Evolutionary conservation across 2,329 filamentous ascomycete genomes (phyloP).

Genomic region (Arthrinium phaeospermum): DNA sequence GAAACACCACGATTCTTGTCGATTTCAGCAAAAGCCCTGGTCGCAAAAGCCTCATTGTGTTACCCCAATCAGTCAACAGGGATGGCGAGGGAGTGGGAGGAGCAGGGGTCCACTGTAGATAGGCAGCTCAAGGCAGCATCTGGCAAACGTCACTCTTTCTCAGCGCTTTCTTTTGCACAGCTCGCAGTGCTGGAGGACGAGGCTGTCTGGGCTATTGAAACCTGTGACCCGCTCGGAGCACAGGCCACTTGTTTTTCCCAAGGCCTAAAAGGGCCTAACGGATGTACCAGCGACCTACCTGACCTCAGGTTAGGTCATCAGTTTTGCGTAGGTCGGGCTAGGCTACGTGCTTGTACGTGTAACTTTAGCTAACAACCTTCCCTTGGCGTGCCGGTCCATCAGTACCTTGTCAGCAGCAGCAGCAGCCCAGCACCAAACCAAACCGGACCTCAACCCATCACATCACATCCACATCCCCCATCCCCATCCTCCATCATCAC

Average conservation of each 20-base stretch:
- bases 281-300: conserved; percentile 1
- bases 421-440: background rate
- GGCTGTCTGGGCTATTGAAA: background rate
- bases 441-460: conserved; percentile 13
- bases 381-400: background rate
- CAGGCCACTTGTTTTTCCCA: background rate
- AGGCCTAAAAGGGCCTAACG: background rate
- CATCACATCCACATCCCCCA: conserved; percentile 2
- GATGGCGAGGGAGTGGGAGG: background rate
- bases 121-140: conserved; percentile 15
- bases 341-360: conserved; percentile 11
- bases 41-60: background rate
- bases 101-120: conserved; percentile 1
- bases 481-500: conserved; percentile 13
- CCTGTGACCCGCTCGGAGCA: background rate
- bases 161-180: background rate
- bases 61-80: background rate
- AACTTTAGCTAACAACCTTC: background rate
- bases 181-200: background rate
- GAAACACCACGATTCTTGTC: background rate
- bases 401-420: conserved; percentile 10
- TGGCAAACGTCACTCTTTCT: conserved; percentile 16
- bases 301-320: conserved; percentile 12
- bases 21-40: background rate
- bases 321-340: conserved; percentile 3